These are phyloP conservation scores for Oryza glaberrima DNA, from an alignment of 176 grass and related monocot genomes.

Conservation along the genomic window DNA sequence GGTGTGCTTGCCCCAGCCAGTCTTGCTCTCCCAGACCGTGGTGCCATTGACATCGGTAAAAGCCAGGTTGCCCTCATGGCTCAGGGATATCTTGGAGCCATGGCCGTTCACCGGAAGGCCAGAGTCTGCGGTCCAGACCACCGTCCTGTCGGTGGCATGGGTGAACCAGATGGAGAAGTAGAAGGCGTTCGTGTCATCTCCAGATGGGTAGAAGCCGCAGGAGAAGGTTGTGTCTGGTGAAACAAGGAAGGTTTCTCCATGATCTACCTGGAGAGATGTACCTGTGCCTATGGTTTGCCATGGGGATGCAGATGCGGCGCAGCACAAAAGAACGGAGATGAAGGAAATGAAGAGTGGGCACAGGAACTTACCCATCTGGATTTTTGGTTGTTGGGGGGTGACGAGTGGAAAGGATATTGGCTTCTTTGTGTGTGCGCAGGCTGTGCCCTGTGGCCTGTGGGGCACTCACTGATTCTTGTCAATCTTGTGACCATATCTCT, in stretches of 20 bases:
- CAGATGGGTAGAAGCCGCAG: constrained; percentile 56
- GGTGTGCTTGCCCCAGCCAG: constrained; percentile 31
- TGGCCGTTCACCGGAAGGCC: constrained; percentile 47
- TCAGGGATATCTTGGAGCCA: constrained; percentile 59
- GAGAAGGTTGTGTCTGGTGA: constrained; percentile 56
- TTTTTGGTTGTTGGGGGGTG: background rate
- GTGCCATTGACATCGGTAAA: constrained; percentile 59
- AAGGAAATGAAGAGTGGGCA: constrained; percentile 21
- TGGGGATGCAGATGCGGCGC: constrained; percentile 36
- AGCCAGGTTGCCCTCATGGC: constrained; percentile 63
- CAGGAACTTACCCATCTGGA: constrained; percentile 18
- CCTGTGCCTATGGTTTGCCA: constrained; percentile 35
- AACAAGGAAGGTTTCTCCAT: constrained; percentile 33
- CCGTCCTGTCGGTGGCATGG: constrained; percentile 48
- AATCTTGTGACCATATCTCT: background rate
- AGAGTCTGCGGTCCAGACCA: constrained; percentile 64
- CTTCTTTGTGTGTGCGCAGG: background rate
- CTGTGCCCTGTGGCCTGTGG: background rate
- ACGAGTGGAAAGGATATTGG: background rate
- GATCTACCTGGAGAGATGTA: constrained; percentile 48
- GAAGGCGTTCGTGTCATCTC: constrained; percentile 51
- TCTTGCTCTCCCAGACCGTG: constrained; percentile 59
- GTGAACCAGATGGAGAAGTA: constrained; percentile 81
- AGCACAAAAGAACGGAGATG: constrained; percentile 38
- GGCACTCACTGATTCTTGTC: background rate